Conservation (phyloP, 768 basidiomycete genomes). For the Leccinum boreale region DNA sequence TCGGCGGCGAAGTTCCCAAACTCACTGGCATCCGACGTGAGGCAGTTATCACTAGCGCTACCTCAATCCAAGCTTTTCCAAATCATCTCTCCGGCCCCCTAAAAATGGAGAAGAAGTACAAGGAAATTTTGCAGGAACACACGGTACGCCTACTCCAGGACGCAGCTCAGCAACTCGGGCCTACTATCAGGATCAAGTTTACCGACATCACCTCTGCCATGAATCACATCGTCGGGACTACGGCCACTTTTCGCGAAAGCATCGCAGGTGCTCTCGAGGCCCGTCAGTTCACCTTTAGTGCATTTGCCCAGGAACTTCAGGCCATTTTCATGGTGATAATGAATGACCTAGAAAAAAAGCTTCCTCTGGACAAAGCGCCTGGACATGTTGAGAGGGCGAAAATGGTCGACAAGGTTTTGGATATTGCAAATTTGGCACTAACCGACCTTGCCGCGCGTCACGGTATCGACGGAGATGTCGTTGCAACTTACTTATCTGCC, state of each 20-base stretch:
- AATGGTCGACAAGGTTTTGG: slow-evolving; percentile 9
- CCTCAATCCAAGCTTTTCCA: not conserved
- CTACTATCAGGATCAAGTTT: slow-evolving; percentile 1
- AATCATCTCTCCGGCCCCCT: slow-evolving; percentile 5
- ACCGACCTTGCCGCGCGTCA: not conserved
- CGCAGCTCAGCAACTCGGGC: not conserved
- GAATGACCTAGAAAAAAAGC: not conserved
- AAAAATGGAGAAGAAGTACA: slow-evolving; percentile 5
- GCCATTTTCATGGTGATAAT: not conserved
- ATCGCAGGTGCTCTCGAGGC: slow-evolving; percentile 6
- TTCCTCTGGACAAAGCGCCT: not conserved
- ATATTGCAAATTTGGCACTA: slow-evolving; percentile 1
- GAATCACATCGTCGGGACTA: slow-evolving; percentile 7
- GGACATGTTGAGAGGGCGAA: slow-evolving; percentile 1
- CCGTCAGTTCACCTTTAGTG: slow-evolving; percentile 1
- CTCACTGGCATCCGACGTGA: too few relatives aligned
- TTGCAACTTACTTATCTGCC: slow-evolving; percentile 1
- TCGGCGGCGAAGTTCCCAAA: too few relatives aligned
- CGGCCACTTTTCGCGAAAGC: slow-evolving; percentile 6
- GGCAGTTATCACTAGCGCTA: too few relatives aligned
- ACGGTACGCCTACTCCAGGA: slow-evolving; percentile 1
- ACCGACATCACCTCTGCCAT: slow-evolving; percentile 6
- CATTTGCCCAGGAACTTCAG: slow-evolving; percentile 7
- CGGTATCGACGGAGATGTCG: slow-evolving; percentile 5
- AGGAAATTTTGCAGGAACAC: slow-evolving; percentile 1